These are phyloP conservation scores for Salicornia ramosissima DNA, from an alignment of 148 eudicot species.

Conservation along the genomic window DNA sequence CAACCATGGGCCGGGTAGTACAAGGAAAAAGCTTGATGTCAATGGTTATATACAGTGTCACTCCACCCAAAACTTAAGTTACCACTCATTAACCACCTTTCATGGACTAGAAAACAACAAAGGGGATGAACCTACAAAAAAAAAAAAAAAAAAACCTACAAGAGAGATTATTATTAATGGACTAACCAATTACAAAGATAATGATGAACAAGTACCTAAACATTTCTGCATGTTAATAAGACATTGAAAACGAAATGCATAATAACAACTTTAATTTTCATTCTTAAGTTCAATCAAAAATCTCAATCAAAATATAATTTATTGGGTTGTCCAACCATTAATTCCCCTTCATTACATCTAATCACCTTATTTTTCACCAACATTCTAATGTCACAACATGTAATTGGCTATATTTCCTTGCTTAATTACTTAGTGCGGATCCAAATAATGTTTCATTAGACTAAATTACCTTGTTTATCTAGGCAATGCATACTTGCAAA, in stretches of 20 bases:
- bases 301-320: not conserved
- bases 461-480: constrained; percentile 14
- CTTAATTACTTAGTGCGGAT: constrained; percentile 1
- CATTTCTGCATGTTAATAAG: not conserved
- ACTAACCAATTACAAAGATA: not conserved
- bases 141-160: too few relatives aligned
- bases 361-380: not conserved
- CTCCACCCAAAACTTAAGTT: too few relatives aligned
- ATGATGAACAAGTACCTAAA: not conserved
- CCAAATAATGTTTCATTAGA: constrained; percentile 11
- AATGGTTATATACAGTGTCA: too few relatives aligned
- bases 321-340: constrained; percentile 8
- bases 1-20: too few relatives aligned
- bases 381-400: constrained; percentile 3
- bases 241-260: not conserved
- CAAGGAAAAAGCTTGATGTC: too few relatives aligned
- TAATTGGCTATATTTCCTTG: constrained; percentile 5
- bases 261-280: not conserved
- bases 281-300: constrained; percentile 1
- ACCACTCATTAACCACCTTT: too few relatives aligned
- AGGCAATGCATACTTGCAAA: constrained; percentile 7
- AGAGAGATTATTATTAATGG: too few relatives aligned
- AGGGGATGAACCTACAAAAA: too few relatives aligned
- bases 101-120: too few relatives aligned
- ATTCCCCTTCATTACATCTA: constrained; percentile 11